Conservation (phyloP, 129 eudicot genomes). For the Calendula officinalis region DNA sequence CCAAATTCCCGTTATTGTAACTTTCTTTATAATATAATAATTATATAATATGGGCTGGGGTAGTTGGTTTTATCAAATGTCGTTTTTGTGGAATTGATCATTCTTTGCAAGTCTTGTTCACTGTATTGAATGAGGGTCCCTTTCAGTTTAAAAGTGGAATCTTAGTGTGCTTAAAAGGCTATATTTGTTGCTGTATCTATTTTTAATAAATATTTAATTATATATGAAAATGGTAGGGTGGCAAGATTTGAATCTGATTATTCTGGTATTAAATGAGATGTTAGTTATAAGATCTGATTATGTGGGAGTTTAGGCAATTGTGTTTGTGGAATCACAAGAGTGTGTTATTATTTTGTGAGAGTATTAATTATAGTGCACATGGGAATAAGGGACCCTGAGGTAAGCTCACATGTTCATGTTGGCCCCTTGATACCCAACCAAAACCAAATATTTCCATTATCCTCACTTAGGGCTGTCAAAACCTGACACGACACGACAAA, state of each 20-base stretch:
- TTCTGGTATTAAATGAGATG: conserved; percentile 25
- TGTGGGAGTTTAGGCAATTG: conserved; percentile 36
- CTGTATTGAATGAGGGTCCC: conserved; percentile 20
- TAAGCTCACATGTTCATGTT: conserved; percentile 40
- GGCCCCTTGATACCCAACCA: conserved; percentile 36
- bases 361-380: conserved; percentile 42
- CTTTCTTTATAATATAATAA: background rate
- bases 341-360: conserved; percentile 30
- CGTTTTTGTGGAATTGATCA: background rate
- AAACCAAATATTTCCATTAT: conserved; percentile 9
- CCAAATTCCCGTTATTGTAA: background rate
- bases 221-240: background rate
- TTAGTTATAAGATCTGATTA: conserved; percentile 33
- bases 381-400: conserved; percentile 36
- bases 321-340: conserved; percentile 17
- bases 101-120: background rate
- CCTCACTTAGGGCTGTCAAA: too few species aligned
- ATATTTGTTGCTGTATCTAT: conserved; percentile 2
- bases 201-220: background rate
- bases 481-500: too few species aligned
- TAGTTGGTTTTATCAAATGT: conserved; percentile 8
- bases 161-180: conserved; percentile 27
- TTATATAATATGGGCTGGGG: background rate
- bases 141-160: conserved; percentile 10
- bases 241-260: conserved; percentile 17